Percentiles rank a stretch among this genome's conserved stretches.
These are phyloP conservation scores for Amanita exitialis DNA, from an alignment of 768 basidiomycete species.

Conservation along the genomic window DNA sequence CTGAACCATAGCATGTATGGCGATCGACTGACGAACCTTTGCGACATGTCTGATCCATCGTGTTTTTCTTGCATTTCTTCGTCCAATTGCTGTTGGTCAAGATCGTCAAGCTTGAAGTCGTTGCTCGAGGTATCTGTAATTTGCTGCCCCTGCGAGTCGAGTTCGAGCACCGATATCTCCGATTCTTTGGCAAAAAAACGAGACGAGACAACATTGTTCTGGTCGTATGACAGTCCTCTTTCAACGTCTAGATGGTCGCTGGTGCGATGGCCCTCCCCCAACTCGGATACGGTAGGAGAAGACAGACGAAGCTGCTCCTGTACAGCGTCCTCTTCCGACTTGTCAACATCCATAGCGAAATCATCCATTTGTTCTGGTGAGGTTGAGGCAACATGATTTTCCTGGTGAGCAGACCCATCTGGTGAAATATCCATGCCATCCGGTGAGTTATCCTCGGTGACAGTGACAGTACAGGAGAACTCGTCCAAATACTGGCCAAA, in stretches of 20 bases:
- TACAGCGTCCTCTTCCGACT: slow-evolving; percentile 5
- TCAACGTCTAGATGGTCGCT: neutral
- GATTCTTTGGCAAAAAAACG: neutral
- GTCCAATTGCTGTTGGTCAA: neutral
- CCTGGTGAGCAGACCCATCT: neutral
- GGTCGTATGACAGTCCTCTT: neutral
- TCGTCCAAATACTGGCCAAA: slow-evolving; percentile 10
- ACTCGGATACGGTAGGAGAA: slow-evolving; percentile 3
- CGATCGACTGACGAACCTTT: neutral
- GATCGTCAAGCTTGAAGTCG: neutral
- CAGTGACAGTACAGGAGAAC: slow-evolving; percentile 19
- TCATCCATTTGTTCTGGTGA: slow-evolving; percentile 4
- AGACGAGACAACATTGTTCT: neutral
- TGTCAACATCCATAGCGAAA: slow-evolving; percentile 12
- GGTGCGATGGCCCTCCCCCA: neutral
- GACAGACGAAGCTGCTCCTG: slow-evolving; percentile 2
- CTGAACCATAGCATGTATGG: neutral
- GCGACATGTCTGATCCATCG: neutral
- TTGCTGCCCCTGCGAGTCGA: neutral
- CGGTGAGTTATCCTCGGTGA: slow-evolving; percentile 2
- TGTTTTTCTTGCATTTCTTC: neutral
- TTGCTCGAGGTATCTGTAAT: neutral
- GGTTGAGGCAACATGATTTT: neutral
- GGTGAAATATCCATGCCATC: slow-evolving; percentile 4
- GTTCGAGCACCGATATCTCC: neutral